A percentile compares a stretch with the other conserved stretches of the same genome.
Conservation (phyloP, 495 filamentous ascomycete genomes). For the Lophiotrema nucula region DNA sequence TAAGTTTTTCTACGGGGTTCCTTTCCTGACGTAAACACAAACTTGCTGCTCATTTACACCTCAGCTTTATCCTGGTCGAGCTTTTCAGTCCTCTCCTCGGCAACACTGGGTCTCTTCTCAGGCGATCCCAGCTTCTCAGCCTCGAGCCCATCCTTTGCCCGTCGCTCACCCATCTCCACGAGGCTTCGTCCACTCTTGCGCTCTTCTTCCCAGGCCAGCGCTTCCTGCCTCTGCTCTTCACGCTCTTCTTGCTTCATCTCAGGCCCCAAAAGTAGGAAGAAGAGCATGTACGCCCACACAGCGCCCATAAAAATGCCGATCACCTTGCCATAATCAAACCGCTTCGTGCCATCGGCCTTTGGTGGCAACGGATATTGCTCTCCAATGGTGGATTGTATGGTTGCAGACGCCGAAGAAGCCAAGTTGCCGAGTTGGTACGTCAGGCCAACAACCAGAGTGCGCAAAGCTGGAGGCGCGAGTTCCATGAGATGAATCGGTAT, state of each 20-base stretch:
- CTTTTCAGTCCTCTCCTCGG: not conserved
- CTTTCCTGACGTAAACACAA: no score
- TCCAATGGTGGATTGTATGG: conserved; percentile 45
- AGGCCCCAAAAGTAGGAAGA: conserved; percentile 43
- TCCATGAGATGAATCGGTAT: conserved; percentile 43
- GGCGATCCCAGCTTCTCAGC: not conserved
- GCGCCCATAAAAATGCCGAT: conserved; percentile 41
- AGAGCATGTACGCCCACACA: conserved; percentile 40
- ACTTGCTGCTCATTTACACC: no score
- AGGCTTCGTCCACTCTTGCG: conserved; percentile 38
- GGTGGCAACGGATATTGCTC: conserved; percentile 40
- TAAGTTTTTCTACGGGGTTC: no score
- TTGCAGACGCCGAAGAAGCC: conserved; percentile 42
- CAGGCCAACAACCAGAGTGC: conserved; percentile 40
- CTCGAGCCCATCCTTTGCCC: conserved; percentile 6
- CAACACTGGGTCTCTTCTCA: not conserved
- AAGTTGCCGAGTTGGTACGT: conserved; percentile 46
- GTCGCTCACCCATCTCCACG: conserved; percentile 30
- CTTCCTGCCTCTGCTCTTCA: conserved; percentile 36
- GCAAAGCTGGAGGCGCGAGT: conserved; percentile 38
- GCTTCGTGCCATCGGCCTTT: conserved; percentile 26
- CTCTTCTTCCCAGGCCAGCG: conserved; percentile 37
- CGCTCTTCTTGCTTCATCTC: conserved; percentile 45
- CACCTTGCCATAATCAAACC: conserved; percentile 42
- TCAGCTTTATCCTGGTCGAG: not conserved